These are phyloP conservation scores for Wickerhamomyces canadensis DNA, from an alignment of 805 yeast genomes.

Conservation along the genomic window DNA sequence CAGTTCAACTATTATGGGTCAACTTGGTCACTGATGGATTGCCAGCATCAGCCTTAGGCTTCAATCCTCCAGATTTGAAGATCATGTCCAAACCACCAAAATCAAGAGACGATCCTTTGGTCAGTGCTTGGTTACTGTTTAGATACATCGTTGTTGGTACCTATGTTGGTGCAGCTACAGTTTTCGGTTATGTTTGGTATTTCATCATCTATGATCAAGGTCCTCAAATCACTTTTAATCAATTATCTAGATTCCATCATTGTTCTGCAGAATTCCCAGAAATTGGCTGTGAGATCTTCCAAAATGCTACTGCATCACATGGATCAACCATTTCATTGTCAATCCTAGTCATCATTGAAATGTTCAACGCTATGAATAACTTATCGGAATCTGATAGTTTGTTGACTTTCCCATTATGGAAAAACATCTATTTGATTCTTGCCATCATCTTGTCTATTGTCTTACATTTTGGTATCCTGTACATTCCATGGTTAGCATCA, in stretches of 20 bases:
- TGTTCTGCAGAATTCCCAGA: constrained; percentile 27
- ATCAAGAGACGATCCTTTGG: constrained; percentile 32
- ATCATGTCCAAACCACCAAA: constrained; percentile 35
- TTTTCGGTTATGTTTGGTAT: constrained; percentile 37
- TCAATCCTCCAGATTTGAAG: constrained; percentile 35
- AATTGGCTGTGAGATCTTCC: constrained; percentile 31
- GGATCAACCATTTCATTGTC: constrained; percentile 36
- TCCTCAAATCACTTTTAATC: constrained; percentile 29
- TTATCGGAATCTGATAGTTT: constrained; percentile 33
- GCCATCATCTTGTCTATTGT: constrained; percentile 32
- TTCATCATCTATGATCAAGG: constrained; percentile 29
- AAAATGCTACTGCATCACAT: constrained; percentile 19
- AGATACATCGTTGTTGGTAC: constrained; percentile 34
- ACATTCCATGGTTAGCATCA: constrained; percentile 28
- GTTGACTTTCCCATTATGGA: constrained; percentile 33
- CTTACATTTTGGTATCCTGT: constrained; percentile 29
- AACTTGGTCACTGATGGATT: constrained; percentile 52
- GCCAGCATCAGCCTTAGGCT: constrained; percentile 56
- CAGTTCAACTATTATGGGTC: constrained; percentile 54
- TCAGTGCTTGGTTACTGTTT: constrained; percentile 32
- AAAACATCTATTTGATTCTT: constrained; percentile 30
- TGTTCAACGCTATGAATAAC: constrained; percentile 37
- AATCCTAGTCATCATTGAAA: constrained; percentile 34
- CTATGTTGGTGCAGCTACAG: constrained; percentile 37
- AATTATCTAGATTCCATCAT: constrained; percentile 31